Conservation (phyloP, 495 filamentous ascomycete species). For the Tuber melanosporum region DNA sequence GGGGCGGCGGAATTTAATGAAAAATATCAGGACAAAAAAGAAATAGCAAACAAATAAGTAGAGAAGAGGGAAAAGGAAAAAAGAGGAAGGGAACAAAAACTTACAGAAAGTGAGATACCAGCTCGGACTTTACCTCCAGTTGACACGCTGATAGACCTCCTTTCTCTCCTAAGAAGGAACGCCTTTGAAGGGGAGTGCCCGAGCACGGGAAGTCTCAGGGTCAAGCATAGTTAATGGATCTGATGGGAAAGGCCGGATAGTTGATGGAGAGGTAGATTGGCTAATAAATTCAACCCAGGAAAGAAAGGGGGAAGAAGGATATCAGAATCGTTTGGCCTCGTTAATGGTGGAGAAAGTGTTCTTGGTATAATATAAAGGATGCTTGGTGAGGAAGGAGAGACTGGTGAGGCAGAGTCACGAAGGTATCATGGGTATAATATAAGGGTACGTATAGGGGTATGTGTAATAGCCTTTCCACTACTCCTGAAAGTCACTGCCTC, state of each 20-base stretch:
- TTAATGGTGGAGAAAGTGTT: background rate
- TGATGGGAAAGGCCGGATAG: background rate
- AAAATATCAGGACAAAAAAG: background rate
- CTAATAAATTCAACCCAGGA: background rate
- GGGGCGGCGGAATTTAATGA: too few species aligned
- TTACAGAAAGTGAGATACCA: slow-evolving; percentile 31
- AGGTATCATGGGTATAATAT: background rate
- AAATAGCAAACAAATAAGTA: too few species aligned
- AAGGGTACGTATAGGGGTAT: background rate
- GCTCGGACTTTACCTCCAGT: slow-evolving; percentile 23
- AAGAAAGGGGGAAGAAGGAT: background rate
- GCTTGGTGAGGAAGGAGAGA: background rate
- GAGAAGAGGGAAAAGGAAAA: too few species aligned
- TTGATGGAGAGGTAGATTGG: background rate
- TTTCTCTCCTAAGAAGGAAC: slow-evolving; percentile 6
- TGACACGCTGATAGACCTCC: slow-evolving; percentile 20
- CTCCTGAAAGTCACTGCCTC: too few species aligned
- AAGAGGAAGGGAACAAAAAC: background rate
- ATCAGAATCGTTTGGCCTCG: background rate
- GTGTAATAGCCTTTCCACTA: background rate
- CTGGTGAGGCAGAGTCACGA: background rate
- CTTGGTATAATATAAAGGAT: background rate
- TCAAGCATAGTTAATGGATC: background rate
- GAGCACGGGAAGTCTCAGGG: background rate
- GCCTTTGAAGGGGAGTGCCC: background rate